Conservation (phyloP, 1,284 basidiomycete genomes). For the Termitomyces sp. region DNA sequence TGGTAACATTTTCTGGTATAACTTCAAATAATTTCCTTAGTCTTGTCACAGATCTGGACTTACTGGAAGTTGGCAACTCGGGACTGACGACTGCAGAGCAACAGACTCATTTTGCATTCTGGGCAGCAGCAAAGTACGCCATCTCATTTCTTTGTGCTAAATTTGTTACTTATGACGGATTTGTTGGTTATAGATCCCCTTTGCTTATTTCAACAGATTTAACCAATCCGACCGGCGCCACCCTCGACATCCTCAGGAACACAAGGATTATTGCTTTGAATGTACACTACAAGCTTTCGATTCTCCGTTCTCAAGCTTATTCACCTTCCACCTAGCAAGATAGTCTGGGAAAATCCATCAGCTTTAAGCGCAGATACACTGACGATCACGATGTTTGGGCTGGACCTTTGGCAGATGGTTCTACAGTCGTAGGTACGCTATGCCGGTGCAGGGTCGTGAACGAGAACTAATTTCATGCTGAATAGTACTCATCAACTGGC, state of each 20-base stretch:
- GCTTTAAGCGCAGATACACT: constrained; percentile 43
- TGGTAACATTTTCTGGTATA: constrained; percentile 17
- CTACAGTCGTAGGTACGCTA: constrained; percentile 38
- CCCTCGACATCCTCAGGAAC: constrained; percentile 37
- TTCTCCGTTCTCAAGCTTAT: constrained; percentile 1
- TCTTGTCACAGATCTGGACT: constrained; percentile 33
- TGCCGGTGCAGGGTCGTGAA: not conserved
- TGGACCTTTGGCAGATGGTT: constrained; percentile 44
- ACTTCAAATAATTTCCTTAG: not conserved
- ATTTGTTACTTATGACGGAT: not conserved
- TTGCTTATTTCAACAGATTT: constrained; percentile 41
- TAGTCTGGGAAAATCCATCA: constrained; percentile 39
- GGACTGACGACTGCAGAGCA: constrained; percentile 39
- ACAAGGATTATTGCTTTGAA: constrained; percentile 38
- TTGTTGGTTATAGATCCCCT: constrained; percentile 31
- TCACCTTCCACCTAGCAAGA: constrained; percentile 38
- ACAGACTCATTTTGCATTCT: constrained; percentile 45
- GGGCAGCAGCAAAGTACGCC: constrained; percentile 39
- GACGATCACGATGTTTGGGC: constrained; percentile 48
- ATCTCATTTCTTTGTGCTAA: not conserved
- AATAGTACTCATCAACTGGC: constrained; percentile 41
- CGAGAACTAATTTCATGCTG: not conserved
- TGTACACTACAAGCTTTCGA: constrained; percentile 21
- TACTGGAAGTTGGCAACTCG: constrained; percentile 43
- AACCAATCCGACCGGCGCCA: constrained; percentile 26